These are phyloP conservation scores for Enterocytospora artemiae DNA, from an alignment of 371 early-diverging fungal genomes.

Conservation along the genomic window DNA sequence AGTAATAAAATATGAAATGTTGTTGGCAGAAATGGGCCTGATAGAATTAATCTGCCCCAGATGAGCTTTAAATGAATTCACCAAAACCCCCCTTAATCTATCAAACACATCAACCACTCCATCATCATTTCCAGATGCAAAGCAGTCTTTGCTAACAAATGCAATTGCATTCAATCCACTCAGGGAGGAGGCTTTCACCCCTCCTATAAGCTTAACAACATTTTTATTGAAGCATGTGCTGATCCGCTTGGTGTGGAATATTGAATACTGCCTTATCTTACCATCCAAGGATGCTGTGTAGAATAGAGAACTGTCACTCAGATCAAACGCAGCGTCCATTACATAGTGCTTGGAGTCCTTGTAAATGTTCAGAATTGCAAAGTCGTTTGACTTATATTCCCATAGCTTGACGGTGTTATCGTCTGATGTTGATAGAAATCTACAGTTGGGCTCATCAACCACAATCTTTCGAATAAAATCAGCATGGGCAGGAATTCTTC, in stretches of 20 bases:
- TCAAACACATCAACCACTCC: conserved; percentile 49
- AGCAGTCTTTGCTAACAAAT: conserved; percentile 31
- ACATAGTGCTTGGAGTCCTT: conserved; percentile 56
- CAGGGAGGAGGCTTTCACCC: background rate
- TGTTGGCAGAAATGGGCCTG: background rate
- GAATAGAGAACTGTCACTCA: conserved; percentile 38
- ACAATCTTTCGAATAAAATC: conserved; percentile 55
- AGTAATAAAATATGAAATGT: conserved; percentile 44
- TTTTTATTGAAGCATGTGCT: conserved; percentile 17
- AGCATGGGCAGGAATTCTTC: conserved; percentile 45
- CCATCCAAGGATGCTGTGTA: conserved; percentile 49
- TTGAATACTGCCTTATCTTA: conserved; percentile 44
- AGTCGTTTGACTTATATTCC: conserved; percentile 32
- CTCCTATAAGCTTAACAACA: background rate
- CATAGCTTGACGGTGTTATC: conserved; percentile 52
- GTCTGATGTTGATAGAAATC: conserved; percentile 51
- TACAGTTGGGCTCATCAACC: conserved; percentile 29
- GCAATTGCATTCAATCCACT: conserved; percentile 33
- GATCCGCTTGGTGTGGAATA: conserved; percentile 22
- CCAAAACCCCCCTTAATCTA: conserved; percentile 9
- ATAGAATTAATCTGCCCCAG: conserved; percentile 50
- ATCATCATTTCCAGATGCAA: conserved; percentile 54
- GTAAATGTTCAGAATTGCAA: conserved; percentile 23
- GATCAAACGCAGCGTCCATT: conserved; percentile 47
- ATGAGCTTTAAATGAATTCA: conserved; percentile 47